Percentiles rank a stretch among this genome's conserved stretches.
Evolutionary conservation across 2,329 filamentous ascomycete genomes (phyloP).

Genomic region (Arthrinium puccinioides): DNA sequence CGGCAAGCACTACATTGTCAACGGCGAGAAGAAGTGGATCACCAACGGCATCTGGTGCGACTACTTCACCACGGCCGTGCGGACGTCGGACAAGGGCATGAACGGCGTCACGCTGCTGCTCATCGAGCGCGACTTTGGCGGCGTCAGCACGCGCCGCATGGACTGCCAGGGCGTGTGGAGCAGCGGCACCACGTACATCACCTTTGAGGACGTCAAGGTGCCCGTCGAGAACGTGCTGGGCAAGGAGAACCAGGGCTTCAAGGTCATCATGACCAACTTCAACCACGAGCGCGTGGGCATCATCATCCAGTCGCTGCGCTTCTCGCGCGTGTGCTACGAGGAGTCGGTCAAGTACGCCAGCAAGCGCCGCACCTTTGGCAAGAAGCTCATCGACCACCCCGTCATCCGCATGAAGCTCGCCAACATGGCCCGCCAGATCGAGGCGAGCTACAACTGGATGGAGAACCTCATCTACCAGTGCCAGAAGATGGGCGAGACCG

Average conservation of each 20-base stretch:
- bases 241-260: conserved; percentile 97
- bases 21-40: conserved; percentile 99
- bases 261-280: conserved; percentile 99
- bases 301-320: conserved; percentile 93
- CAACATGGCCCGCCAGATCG: conserved; percentile 96
- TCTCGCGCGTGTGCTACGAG: conserved; percentile 94
- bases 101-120: conserved; percentile 85
- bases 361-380: conserved; percentile 95
- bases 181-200: conserved; percentile 92
- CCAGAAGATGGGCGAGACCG: conserved; percentile 84
- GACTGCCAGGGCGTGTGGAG: conserved; percentile 98
- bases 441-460: conserved; percentile 94
- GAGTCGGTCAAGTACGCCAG: conserved; percentile 94
- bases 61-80: conserved; percentile 95
- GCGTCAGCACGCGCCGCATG: conserved; percentile 91
- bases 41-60: conserved; percentile 96
- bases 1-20: conserved; percentile 98
- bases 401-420: conserved; percentile 97
- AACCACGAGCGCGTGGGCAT: conserved; percentile 99
- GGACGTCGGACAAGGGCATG: conserved; percentile 85
- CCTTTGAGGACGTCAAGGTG: conserved; percentile 98
- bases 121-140: conserved; percentile 77
- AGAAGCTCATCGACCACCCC: conserved; percentile 92
- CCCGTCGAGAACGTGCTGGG: conserved; percentile 98
- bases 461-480: conserved; percentile 94